Base-by-base conservation (phyloP, 352 stramenopile species). In the Phytophthora sojae region DNA sequence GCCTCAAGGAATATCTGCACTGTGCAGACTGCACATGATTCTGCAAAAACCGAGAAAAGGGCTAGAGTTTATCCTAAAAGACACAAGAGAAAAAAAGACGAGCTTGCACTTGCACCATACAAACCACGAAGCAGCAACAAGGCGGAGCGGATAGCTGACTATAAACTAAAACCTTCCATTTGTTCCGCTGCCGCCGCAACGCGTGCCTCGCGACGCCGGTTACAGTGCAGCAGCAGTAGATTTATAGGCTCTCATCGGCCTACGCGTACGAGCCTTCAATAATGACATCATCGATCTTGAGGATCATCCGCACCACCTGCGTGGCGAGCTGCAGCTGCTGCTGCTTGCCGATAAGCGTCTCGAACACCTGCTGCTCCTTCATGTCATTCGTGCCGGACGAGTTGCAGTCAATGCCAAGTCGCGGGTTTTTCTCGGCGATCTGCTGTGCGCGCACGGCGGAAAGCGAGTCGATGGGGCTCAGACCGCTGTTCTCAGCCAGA, bases 231-330 rank as follows among this genome's bases (percentile, higher is more conserved):
- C 50, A 54, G 26, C 64, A 67, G 60, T 63, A 61, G 51, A 73
- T 69, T 73, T 70, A 60, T 54, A 51, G 56, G 65, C 60, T 71
- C 68, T 60, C 59, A 39, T 15, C 61, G 44, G 53, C 61, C 81
- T 93, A 97, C 68, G 85, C 78, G 76, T 98, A 98, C 56, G 81
- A 83, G 70, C 95, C 96, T 73, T 98, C 85, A 69, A 98, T 91
- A 85, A 99, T 99, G 30, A 99, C 97, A 88, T 99, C 98, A 83
- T 99, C 98, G 74, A 99, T 99, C 92, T 99, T 99, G 63, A 99
- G 91, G 77, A 99, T 99, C 97, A 99, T 99, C 79, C 99, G 99
- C 75, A 99, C 98, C 49, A 99, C 96, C 85, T 99, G 98, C 50
- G 98, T 99, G 37, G 98, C 98, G 35, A 99, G 82, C 80, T 99